Evolutionary conservation across 768 basidiomycete species (phyloP), one percentile per base, ranked within the genome.

Genomic region (Boletales sp.): DNA sequence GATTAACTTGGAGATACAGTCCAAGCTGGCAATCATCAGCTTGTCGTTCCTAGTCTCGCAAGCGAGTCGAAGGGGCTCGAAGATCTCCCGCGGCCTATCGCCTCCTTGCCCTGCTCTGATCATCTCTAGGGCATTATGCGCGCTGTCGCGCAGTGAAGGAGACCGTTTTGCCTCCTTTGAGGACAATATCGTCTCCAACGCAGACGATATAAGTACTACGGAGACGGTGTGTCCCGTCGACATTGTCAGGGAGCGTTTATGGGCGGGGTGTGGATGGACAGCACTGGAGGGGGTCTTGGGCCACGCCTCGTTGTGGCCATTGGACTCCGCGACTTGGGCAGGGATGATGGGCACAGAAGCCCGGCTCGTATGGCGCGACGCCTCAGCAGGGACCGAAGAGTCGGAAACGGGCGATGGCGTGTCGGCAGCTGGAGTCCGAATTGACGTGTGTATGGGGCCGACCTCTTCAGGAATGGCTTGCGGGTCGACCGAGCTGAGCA

Each of bases 1-100:
- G 55, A 98, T 90, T 57, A 99, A 82, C 70, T 99, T 99, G 48
- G 93, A 91, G 53, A 97, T 93, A 63, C 96, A 94, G 69, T 99
- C 96, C 66, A 99, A 74, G 59, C 94, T 95, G 15, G 94, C 90
- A 64, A 96, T 91, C 86, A 94, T 90, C 32, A 98, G 80, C 58
- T 92, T 92, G 66, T 97, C 94, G 55, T 79, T 89, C 45, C 85
- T 81, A 5, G 94, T 97, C 74, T 98, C 95, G 72, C 96, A 98
- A 9, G 96, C 96, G 46, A 98, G 75, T 43, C 91, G 83, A 48
- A 99, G 77, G n/a, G 96, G 94, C 61, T 96, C 92, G 62, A 99
- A 92, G 45, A 98, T 89, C 62, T 94, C 88, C 51, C 90, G 78
- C 35, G 92, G 91, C 44, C 69, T 74, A 62, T 87, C 86, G 21